Conservation (phyloP, 2,329 filamentous ascomycete genomes). For the Gliomastix tumulicola region DNA sequence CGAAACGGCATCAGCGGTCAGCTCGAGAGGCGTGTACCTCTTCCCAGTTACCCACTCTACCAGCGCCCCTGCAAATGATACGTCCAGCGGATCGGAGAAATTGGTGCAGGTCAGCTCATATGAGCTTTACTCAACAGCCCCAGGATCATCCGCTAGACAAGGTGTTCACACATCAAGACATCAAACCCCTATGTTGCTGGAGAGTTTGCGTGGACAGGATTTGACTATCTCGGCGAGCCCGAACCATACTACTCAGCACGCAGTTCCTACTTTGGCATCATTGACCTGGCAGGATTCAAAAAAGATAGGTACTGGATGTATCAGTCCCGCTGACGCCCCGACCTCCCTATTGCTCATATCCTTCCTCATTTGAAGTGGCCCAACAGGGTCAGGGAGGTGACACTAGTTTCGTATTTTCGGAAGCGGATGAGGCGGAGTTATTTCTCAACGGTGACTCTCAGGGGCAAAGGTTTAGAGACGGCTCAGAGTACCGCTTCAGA, state of each 20-base stretch:
- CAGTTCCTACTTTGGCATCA: not conserved
- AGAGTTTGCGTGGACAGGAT: not conserved
- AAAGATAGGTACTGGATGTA: conserved; percentile 51
- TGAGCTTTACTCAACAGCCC: not conserved
- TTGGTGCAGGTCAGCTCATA: not conserved
- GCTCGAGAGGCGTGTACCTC: not conserved
- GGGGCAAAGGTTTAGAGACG: conserved; percentile 26
- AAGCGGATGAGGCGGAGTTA: conserved; percentile 45
- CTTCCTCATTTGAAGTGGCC: conserved; percentile 52
- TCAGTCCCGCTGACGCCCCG: conserved; percentile 44
- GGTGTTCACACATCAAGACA: not conserved
- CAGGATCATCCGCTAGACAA: not conserved
- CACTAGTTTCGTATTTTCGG: conserved; percentile 45
- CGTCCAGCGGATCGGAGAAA: not conserved
- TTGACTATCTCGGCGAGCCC: not conserved
- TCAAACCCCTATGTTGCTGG: not conserved
- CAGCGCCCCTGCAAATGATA: not conserved
- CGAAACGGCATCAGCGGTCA: not conserved
- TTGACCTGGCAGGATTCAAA: conserved; percentile 37
- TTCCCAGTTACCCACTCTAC: not conserved
- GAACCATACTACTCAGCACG: not conserved
- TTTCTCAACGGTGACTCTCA: conserved; percentile 42
- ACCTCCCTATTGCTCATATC: conserved; percentile 40
- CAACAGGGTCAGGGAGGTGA: conserved; percentile 35
- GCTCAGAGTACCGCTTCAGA: conserved; percentile 38